These are phyloP conservation scores for Pythium diclinum DNA, from an alignment of 352 stramenopile genomes.

Conservation along the genomic window DNA sequence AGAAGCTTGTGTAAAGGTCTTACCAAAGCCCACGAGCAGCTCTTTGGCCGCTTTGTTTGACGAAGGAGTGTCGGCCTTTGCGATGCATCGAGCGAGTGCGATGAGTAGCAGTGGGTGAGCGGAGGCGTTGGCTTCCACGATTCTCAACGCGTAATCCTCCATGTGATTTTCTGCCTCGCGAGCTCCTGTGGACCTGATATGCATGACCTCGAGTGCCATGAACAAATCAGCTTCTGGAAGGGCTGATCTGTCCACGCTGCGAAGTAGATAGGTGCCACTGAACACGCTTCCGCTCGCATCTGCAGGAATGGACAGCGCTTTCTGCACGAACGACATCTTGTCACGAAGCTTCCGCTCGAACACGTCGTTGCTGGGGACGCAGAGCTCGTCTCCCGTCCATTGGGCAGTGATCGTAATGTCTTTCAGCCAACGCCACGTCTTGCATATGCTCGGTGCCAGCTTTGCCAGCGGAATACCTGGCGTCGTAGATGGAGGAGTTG, in stretches of 20 bases:
- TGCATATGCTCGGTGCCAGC: not conserved
- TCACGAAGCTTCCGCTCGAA: conserved; percentile 39
- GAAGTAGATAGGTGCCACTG: conserved; percentile 45
- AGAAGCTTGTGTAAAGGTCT: not conserved
- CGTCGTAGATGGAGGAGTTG: not conserved
- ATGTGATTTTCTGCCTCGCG: conserved; percentile 33
- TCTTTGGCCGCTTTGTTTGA: not conserved
- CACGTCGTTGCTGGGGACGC: not conserved
- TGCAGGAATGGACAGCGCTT: conserved; percentile 7
- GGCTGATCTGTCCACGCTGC: conserved; percentile 29
- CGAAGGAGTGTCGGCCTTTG: conserved; percentile 7
- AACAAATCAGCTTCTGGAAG: conserved; percentile 49
- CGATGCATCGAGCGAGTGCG: conserved; percentile 40
- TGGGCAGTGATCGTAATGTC: not conserved
- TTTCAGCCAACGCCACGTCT: not conserved
- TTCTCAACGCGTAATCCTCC: conserved; percentile 34
- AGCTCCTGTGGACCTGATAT: conserved; percentile 37
- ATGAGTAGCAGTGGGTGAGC: conserved; percentile 63
- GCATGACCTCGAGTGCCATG: conserved; percentile 45
- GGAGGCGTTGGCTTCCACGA: conserved; percentile 10
- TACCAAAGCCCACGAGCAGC: not conserved
- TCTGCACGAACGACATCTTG: conserved; percentile 31
- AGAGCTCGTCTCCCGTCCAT: not conserved
- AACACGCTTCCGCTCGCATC: conserved; percentile 24
- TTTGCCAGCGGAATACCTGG: not conserved